Base-by-base conservation (phyloP, 2,329 filamentous ascomycete species). In the Penicillium sp. region DNA sequence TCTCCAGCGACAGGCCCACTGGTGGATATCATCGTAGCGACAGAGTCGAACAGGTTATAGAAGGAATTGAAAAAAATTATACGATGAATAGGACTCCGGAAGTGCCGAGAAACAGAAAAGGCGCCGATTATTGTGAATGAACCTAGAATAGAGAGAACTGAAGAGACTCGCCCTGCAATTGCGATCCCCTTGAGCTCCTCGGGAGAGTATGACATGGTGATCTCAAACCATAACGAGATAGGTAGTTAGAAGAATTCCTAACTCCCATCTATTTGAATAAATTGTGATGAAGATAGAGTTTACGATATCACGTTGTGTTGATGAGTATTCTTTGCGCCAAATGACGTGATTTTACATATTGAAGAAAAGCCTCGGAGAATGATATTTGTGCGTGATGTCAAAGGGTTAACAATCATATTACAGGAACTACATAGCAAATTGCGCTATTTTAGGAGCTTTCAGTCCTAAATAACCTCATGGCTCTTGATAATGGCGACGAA, bases 51-150 rank as follows among this genome's bases (percentile, higher is more conserved):
- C 9, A 69, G 50, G 42, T 74, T 75, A 61, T 67, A 75, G 43
- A 73, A 69, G 19, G 73, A 66, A 58, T 74, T 75, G 59, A 73
- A 70, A 40, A 75, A 68, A 33, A 75, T 74, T 14, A 75, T 68
- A 4, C 73, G 71, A 53, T 75, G 71, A 56, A 73, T 75, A 9
- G 73, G 73, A 48, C 71, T 75, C 9, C 71, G 68, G 50, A 74
- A 74, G 50, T 73, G 65, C 11, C 59, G 63, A 3, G 72, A 73
- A 16, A 59, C 53, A 55, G 45, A 62, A 43, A 70, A 75, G 3
- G 69, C 70, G 22, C 50, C 53, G 44, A 75, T 67, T 53, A 75
- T 74, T 4, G 68, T 68, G n/a, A 69, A 54, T 28, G 73, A 67
- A 12, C 73, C 73, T 8, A 73, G 10, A 14, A 67, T 66, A 6